Percentiles rank a stretch among this genome's conserved stretches.
Conservation (phyloP, 495 filamentous ascomycete genomes). For the Penicillium daleae region DNA sequence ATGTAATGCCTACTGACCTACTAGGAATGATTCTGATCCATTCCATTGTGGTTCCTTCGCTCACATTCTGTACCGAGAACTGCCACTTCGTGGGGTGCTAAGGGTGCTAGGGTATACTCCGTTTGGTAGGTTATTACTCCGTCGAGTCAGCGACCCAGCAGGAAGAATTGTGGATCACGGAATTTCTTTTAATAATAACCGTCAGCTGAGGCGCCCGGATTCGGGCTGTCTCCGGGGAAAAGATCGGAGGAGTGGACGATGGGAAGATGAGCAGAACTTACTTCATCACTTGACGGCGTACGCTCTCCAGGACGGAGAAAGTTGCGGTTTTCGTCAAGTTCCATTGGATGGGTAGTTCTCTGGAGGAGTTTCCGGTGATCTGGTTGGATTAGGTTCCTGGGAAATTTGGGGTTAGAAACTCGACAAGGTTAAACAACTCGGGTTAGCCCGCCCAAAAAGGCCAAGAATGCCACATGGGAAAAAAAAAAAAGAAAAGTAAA, state of each 20-base stretch:
- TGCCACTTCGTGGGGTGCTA: not conserved
- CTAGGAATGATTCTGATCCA: too few species aligned
- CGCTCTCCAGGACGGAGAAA: too few species aligned
- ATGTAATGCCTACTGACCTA: too few species aligned
- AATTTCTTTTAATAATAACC: not conserved
- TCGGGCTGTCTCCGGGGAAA: not conserved
- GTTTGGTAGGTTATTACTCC: not conserved
- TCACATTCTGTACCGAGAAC: not conserved
- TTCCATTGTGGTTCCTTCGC: not conserved
- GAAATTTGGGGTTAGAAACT: not conserved
- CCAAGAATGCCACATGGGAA: slow-evolving; percentile 2
- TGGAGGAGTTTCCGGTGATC: not conserved
- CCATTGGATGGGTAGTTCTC: not conserved
- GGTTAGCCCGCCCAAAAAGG: not conserved
- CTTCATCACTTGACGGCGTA: too few species aligned
- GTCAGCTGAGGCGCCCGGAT: not conserved
- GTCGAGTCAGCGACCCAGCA: not conserved
- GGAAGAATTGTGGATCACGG: not conserved
- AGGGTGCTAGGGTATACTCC: not conserved
- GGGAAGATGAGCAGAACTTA: not conserved
- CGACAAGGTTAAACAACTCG: slow-evolving; percentile 1
- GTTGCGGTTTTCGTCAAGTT: too few species aligned
- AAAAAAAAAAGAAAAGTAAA: not conserved
- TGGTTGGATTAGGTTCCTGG: not conserved
- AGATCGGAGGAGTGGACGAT: not conserved